These are phyloP conservation scores for Neonectria hederae DNA, from an alignment of 2,329 filamentous ascomycete species.

Conservation along the genomic window DNA sequence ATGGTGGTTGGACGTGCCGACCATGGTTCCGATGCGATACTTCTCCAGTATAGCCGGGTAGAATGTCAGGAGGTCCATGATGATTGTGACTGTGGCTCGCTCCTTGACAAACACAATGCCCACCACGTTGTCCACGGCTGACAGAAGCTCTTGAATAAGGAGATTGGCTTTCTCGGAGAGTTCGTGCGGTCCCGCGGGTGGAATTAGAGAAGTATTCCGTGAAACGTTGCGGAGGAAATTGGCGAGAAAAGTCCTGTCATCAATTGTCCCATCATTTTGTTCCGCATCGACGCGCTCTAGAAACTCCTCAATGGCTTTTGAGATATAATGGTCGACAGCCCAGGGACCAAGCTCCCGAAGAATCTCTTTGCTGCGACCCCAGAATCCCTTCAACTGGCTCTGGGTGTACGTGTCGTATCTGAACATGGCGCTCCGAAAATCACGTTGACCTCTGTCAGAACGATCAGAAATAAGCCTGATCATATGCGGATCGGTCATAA, in stretches of 20 bases:
- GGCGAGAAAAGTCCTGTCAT: slow-evolving; percentile 66
- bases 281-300: slow-evolving; percentile 39
- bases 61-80: slow-evolving; percentile 65
- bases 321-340: slow-evolving; percentile 74
- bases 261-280: slow-evolving; percentile 54
- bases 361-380: slow-evolving; percentile 60
- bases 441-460: slow-evolving; percentile 51
- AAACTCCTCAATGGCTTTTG: slow-evolving; percentile 54
- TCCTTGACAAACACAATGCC: slow-evolving; percentile 76
- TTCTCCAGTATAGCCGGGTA: slow-evolving; percentile 58
- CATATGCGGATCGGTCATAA: slow-evolving; percentile 70
- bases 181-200: slow-evolving; percentile 31
- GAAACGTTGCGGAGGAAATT: slow-evolving; percentile 54
- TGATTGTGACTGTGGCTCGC: slow-evolving; percentile 66
- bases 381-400: slow-evolving; percentile 65
- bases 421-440: slow-evolving; percentile 51
- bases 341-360: slow-evolving; percentile 70
- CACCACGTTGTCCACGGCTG: slow-evolving; percentile 53
- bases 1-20: slow-evolving; percentile 59
- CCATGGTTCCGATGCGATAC: slow-evolving; percentile 63
- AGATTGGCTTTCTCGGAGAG: slow-evolving; percentile 67
- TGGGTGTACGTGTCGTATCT: slow-evolving; percentile 61
- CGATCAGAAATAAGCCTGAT: slow-evolving; percentile 55
- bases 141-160: slow-evolving; percentile 63
- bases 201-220: slow-evolving; percentile 10